These are phyloP conservation scores for Phanerochaete carnosa DNA, from an alignment of 768 basidiomycete genomes.

Conservation along the genomic window DNA sequence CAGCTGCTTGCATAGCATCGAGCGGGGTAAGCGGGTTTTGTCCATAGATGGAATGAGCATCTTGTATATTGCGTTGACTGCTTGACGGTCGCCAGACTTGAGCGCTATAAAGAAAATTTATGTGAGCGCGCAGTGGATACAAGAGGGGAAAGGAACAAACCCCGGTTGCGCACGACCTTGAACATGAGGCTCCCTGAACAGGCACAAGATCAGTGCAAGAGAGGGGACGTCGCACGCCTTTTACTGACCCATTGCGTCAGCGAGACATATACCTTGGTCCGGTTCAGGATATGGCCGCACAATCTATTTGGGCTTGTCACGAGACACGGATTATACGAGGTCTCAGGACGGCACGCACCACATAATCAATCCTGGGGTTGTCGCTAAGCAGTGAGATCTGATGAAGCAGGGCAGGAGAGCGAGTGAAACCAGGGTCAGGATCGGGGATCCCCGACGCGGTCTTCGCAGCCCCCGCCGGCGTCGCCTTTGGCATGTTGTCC, in stretches of 20 bases:
- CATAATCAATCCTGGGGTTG: background rate
- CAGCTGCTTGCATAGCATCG: too few species aligned
- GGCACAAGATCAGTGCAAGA: background rate
- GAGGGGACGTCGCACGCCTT: background rate
- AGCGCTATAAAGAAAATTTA: background rate
- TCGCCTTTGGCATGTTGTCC: background rate
- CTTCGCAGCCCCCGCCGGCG: background rate
- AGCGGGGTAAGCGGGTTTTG: too few species aligned
- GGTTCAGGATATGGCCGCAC: background rate
- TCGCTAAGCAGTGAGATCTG: background rate
- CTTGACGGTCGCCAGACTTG: background rate
- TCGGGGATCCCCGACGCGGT: background rate
- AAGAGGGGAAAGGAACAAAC: background rate
- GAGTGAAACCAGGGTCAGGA: background rate
- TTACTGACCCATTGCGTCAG: background rate
- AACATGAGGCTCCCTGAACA: background rate
- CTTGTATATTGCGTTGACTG: background rate
- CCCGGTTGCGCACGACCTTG: background rate
- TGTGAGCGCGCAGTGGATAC: background rate
- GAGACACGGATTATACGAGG: too few species aligned
- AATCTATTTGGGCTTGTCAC: background rate
- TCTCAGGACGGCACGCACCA: background rate
- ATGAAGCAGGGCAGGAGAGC: constrained; percentile 6
- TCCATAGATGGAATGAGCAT: too few species aligned
- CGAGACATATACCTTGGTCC: background rate